Percentiles rank a stretch among this genome's conserved stretches.
Conservation (phyloP, 345 rosid genomes). For the Dovyalis caffra region DNA sequence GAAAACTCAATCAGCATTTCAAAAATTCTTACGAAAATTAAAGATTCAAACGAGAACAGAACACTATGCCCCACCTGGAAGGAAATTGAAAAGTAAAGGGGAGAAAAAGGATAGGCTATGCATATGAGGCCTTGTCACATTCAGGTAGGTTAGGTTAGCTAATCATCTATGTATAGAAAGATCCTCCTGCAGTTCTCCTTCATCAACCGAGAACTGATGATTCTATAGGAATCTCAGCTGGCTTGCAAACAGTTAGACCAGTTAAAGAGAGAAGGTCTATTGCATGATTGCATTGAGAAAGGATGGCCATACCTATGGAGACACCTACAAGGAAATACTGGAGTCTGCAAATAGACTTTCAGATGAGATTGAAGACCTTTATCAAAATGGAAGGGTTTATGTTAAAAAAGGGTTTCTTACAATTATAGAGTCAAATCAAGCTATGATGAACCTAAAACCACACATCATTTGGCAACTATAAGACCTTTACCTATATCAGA, state of each 20-base stretch:
- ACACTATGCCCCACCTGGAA: neutral
- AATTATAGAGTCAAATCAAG: neutral
- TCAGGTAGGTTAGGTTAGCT: neutral
- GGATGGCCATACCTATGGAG: neutral
- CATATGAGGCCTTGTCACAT: neutral
- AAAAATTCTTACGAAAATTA: neutral
- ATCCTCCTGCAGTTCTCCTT: neutral
- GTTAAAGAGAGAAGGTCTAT: neutral
- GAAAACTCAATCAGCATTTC: neutral
- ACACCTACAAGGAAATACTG: neutral
- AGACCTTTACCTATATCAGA: neutral
- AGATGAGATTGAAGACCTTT: neutral
- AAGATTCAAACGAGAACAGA: neutral
- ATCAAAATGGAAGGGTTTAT: neutral
- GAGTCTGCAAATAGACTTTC: neutral
- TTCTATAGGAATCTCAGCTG: neutral
- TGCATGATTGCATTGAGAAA: neutral
- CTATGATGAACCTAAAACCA: neutral
- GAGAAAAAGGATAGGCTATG: neutral
- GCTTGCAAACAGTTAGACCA: neutral
- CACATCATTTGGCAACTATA: neutral
- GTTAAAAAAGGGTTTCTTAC: neutral
- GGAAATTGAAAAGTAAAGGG: neutral
- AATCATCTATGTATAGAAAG: neutral
- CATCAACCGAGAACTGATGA: neutral